Conservation (phyloP, 192 early-diverging fungal species). For the Coemansia umbellata region DNA sequence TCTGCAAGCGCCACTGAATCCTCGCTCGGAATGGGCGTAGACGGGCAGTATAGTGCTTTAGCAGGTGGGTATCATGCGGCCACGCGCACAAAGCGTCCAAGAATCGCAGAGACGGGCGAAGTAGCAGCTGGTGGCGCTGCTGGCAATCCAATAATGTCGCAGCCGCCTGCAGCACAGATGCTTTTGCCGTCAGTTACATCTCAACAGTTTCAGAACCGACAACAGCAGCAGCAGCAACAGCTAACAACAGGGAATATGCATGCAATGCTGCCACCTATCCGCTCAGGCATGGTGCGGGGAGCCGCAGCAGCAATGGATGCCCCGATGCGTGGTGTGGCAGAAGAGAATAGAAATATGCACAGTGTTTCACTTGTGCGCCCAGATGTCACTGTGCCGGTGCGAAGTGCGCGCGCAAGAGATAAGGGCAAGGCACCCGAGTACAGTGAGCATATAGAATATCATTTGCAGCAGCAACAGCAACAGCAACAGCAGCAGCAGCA, state of each 20-base stretch:
- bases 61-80: slow-evolving; percentile 9
- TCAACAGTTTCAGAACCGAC: slow-evolving; percentile 13
- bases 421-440: slow-evolving; percentile 21
- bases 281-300: not conserved
- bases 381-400: not conserved
- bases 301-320: not conserved
- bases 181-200: no score
- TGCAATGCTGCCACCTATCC: slow-evolving; percentile 29
- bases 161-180: no score
- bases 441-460: no score
- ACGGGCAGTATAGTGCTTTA: slow-evolving; percentile 14
- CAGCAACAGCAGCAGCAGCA: not conserved
- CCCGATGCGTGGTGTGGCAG: not conserved
- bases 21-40: slow-evolving; percentile 1
- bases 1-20: slow-evolving; percentile 26
- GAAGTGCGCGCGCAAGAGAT: not conserved
- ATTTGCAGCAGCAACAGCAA: not conserved
- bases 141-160: no score
- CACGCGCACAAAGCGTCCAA: slow-evolving; percentile 21
- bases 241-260: not conserved
- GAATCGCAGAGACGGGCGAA: slow-evolving; percentile 10
- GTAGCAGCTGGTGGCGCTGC: slow-evolving; percentile 1
- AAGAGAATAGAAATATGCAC: not conserved
- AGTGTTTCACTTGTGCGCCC: slow-evolving; percentile 19
- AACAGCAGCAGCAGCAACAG: slow-evolving; percentile 6